Base-by-base conservation (phyloP, 768 basidiomycete genomes). In the Macrolepiota albuminosa region DNA sequence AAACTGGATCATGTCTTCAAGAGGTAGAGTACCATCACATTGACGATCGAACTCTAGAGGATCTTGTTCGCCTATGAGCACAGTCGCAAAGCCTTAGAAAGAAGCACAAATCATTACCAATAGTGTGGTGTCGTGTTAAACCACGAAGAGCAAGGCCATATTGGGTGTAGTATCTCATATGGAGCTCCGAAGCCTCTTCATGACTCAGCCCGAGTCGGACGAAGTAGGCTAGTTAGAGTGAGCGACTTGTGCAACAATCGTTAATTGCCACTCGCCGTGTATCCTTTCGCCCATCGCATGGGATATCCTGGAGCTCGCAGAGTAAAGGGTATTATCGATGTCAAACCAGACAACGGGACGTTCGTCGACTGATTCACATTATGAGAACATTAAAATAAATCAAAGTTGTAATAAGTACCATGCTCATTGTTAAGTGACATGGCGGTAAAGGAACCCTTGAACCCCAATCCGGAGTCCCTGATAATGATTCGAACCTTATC, bases 281-380 rank as follows among this genome's bases (percentile, higher is more conserved):
- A 93, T 93, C 54, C 84, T 82, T 61, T 85, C 72, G 13, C 87
- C 86, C 93, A 95, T 93, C 18, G 82, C 86, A 62, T 89, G 83
- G 4, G 87, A 85, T 55, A 94, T 90, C 70, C 80, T 84, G 21
- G 85, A 77, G 65, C 81, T 86, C 0, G 89, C 84, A 8, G 91
- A 89, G 70, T 94, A 95, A 16, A 95, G 79, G 3, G 91, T 93
- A 66, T 95, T 93, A 72, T 94, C 93, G 60, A 94, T 91, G 68
- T 93, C 92, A 61, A 94, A 84, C 83, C 86, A 93, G 54, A 91
- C 78, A 52, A 92, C 73, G 61, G 72, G 72, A 14, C 85, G 83
- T 42, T 82, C 78, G 76, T 90, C 88, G 71, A 62, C 60, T 57
- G 18, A 13, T 13, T 18, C 29, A 36, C 13, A 13, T 60, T 26